Base-by-base conservation (phyloP, 176 grass and related monocot species). In the Phoenix dactylifera region DNA sequence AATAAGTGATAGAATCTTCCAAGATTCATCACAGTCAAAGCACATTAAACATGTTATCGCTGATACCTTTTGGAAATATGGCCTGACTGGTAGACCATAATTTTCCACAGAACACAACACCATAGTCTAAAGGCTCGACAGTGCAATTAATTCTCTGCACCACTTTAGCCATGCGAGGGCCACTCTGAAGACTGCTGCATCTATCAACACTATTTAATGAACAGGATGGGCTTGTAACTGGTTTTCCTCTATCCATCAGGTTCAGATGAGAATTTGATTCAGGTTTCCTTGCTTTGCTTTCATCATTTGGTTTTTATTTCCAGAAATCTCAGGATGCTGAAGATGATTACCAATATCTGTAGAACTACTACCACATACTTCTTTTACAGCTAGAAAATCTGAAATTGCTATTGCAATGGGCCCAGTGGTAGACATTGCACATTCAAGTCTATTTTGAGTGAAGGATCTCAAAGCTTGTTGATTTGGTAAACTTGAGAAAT, bases 41-140 rank as follows among this genome's bases (percentile, higher is more conserved):
- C 35, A 44, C 10, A 44, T 44, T 44, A 44, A 12, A 14, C 35
- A 44, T 44, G 35, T 44, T 44, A 44, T 44, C 35, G 0, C 16
- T 10, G 9, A 69, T 80, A 97, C 87, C 92, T 97, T 91, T 91
- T 10, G 87, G 84, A 55, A 90, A 97, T 62, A 97, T 91, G 65
- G 72, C 69, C 78, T 85, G 87, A 69, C 59, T 68, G 49, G 80
- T 80, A 65, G 80, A 91, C 87, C 92, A 97, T 64, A 72, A 52
- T 5, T 67, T 90, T 71, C 83, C 75, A 77, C 72, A 88, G 62
- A 88, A 61, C 17, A 85, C 82, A 49, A 65, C 49, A 60, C 87
- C 92, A 85, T 85, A 82, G 63, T 88, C 87, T 24, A 97, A 63
- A 85, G 69, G 80, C 80, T 97, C 83, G 56, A 91, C 92, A 22